A percentile compares a stretch with the other conserved stretches of the same genome.
Conservation (phyloP, 108 stramenopile species). For the Nannochloropsis oceanica region DNA sequence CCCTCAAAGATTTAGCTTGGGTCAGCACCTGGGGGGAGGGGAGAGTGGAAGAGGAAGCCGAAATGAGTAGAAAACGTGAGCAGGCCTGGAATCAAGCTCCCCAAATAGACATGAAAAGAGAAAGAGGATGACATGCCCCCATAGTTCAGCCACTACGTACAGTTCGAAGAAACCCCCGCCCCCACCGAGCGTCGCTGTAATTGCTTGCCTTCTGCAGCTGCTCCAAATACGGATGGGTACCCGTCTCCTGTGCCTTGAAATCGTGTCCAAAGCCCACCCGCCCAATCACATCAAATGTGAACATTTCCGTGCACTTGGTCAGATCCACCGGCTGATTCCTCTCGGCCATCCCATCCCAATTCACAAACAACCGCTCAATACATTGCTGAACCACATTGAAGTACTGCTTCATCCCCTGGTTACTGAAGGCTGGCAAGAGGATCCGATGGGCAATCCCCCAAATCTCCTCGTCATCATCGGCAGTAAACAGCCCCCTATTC, state of each 20-base stretch:
- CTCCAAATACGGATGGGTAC: neutral
- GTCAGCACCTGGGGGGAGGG: neutral
- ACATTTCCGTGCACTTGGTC: neutral
- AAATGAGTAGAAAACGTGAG: neutral
- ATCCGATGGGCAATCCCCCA: neutral
- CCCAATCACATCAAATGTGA: neutral
- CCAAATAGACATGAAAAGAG: too few species aligned
- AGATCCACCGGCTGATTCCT: neutral
- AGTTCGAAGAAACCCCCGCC: neutral
- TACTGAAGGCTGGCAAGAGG: neutral
- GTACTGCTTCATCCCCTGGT: neutral
- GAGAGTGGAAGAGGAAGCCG: too few species aligned
- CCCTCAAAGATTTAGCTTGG: neutral
- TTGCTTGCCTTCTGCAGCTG: neutral
- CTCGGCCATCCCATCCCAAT: neutral
- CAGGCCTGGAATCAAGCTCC: too few species aligned
- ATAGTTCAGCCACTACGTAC: neutral
- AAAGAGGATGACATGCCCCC: too few species aligned
- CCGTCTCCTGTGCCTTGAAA: neutral
- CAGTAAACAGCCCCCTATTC: neutral
- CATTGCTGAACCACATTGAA: neutral
- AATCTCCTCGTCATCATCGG: neutral
- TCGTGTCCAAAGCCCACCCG: neutral
- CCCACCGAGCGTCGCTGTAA: neutral
- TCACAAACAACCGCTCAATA: neutral